Conservation (phyloP, 768 basidiomycete genomes). For the Lactarius vividus region DNA sequence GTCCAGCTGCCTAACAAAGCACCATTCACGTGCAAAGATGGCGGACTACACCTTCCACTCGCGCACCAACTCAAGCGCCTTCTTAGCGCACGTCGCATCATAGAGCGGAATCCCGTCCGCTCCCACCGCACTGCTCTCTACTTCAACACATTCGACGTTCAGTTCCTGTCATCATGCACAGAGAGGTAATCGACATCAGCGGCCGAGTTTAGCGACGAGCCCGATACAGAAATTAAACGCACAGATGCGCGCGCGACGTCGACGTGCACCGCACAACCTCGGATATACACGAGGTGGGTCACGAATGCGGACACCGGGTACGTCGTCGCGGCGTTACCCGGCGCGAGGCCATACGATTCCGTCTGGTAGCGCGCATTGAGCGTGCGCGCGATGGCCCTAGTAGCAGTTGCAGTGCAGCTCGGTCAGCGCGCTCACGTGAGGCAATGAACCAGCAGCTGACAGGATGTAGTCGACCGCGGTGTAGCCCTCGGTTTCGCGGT, state of each 20-base stretch:
- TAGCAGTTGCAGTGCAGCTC: not conserved
- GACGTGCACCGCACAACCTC: constrained; percentile 58
- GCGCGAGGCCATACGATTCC: constrained; percentile 50
- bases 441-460: constrained; percentile 39
- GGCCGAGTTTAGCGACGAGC: not conserved
- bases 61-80: constrained; percentile 37
- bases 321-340: constrained; percentile 50
- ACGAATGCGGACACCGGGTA: constrained; percentile 80
- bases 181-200: not conserved
- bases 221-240: constrained; percentile 32
- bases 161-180: constrained; percentile 41
- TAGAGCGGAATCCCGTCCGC: constrained; percentile 40
- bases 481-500: constrained; percentile 87
- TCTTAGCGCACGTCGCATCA: constrained; percentile 44
- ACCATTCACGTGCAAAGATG: too few species aligned
- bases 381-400: constrained; percentile 65
- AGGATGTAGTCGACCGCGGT: constrained; percentile 79
- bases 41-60: not conserved
- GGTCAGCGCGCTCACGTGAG: constrained; percentile 22
- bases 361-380: constrained; percentile 60
- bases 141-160: constrained; percentile 58
- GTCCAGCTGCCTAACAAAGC: too few species aligned
- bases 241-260: constrained; percentile 63
- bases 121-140: constrained; percentile 36
- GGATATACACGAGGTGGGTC: constrained; percentile 80